Conservation (phyloP, 352 stramenopile species). For the Pythium folliculosum region DNA sequence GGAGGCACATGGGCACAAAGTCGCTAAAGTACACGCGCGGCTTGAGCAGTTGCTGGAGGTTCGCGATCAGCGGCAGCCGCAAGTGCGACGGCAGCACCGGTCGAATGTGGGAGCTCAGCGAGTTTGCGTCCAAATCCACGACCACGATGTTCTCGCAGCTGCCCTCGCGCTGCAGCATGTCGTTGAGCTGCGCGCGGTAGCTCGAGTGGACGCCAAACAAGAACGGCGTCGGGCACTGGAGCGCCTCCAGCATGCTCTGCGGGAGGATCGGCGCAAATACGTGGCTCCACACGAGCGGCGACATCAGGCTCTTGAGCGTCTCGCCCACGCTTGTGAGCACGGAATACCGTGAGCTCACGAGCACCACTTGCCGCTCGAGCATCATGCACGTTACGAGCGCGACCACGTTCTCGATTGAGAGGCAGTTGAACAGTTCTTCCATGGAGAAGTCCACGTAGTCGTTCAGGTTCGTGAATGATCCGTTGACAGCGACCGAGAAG, state of each 20-base stretch:
- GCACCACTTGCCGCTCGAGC: constrained; percentile 75
- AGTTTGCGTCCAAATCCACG: constrained; percentile 70
- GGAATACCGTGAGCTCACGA: constrained; percentile 79
- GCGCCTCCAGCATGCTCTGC: constrained; percentile 77
- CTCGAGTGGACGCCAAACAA: constrained; percentile 85
- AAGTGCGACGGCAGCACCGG: constrained; percentile 51
- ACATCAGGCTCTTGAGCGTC: constrained; percentile 76
- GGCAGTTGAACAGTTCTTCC: constrained; percentile 79
- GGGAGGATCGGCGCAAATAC: constrained; percentile 84
- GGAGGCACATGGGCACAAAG: constrained; percentile 64
- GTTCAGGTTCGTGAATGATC: constrained; percentile 51
- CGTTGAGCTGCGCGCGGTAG: constrained; percentile 61
- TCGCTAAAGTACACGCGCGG: constrained; percentile 79
- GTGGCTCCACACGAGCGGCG: constrained; percentile 83
- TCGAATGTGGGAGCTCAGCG: constrained; percentile 44
- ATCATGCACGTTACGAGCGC: constrained; percentile 71
- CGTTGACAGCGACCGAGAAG: constrained; percentile 41
- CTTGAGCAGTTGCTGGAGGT: constrained; percentile 66
- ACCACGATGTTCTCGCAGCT: constrained; percentile 72
- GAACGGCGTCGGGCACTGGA: constrained; percentile 85
- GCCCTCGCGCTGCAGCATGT: constrained; percentile 77
- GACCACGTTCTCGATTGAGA: constrained; percentile 74
- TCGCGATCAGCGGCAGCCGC: constrained; percentile 42
- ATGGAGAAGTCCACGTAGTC: constrained; percentile 79
- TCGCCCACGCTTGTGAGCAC: constrained; percentile 80